Evolutionary conservation across 2,329 filamentous ascomycete genomes (phyloP).

Genomic region (Exophiala viscosa): DNA sequence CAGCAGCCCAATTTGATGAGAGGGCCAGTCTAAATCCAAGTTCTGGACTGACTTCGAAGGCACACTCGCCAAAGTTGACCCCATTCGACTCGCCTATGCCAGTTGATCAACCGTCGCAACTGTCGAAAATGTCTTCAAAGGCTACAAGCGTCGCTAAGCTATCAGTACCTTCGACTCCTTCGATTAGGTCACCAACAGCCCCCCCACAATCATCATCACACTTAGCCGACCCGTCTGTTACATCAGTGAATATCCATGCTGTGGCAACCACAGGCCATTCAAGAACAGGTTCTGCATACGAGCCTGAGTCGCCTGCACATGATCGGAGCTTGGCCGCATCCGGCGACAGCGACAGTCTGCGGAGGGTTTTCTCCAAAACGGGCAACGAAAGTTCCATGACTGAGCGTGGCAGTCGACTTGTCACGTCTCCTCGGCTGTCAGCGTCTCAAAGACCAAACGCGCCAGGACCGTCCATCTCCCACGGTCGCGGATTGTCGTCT

Average conservation of each 20-base stretch:
- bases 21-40: slow-evolving; percentile 16
- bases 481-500: slow-evolving; percentile 19
- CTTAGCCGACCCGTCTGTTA: slow-evolving; percentile 44
- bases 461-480: slow-evolving; percentile 8
- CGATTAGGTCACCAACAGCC: slow-evolving; percentile 37
- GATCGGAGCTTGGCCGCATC: slow-evolving; percentile 18
- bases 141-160: slow-evolving; percentile 41
- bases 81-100: slow-evolving; percentile 17
- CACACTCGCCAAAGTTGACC: slow-evolving; percentile 22
- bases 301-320: slow-evolving; percentile 14
- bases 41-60: slow-evolving; percentile 23
- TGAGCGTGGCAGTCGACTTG: slow-evolving; percentile 12
- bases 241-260: slow-evolving; percentile 43
- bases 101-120: slow-evolving; percentile 27
- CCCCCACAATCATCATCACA: slow-evolving; percentile 36
- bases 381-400: slow-evolving; percentile 29
- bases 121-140: slow-evolving; percentile 41
- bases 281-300: slow-evolving; percentile 24
- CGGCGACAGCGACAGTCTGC: slow-evolving; percentile 22
- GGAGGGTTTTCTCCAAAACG: slow-evolving; percentile 29
- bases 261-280: slow-evolving; percentile 21
- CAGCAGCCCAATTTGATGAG: slow-evolving; percentile 20
- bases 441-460: slow-evolving; percentile 7
- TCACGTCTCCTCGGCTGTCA: slow-evolving; percentile 17
- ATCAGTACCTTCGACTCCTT: slow-evolving; percentile 37